Conservation (phyloP, 2,329 filamentous ascomycete genomes). For the Sclerotinia glacialis region DNA sequence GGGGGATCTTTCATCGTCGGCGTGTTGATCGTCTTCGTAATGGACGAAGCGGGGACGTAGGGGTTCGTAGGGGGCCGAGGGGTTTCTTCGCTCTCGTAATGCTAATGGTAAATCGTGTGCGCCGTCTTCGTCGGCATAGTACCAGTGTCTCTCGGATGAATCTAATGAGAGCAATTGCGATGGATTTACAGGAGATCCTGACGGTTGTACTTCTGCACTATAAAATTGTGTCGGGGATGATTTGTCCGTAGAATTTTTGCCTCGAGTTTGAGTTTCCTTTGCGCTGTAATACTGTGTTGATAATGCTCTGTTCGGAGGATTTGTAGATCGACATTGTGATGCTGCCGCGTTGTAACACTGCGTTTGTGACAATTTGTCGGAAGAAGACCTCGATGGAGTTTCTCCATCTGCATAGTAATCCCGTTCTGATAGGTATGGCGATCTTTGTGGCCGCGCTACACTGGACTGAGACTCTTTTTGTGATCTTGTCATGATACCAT, state of each 20-base stretch:
- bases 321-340: not conserved
- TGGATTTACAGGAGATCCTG: not conserved
- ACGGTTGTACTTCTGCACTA: not conserved
- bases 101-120: not conserved
- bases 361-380: not conserved
- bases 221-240: not conserved
- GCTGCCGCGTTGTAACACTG: not conserved
- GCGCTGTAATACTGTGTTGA: not conserved
- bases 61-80: too few relatives aligned
- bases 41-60: not conserved
- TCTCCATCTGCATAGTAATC: slow-evolving; percentile 2
- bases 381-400: not conserved
- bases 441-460: not conserved
- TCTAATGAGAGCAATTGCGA: not conserved
- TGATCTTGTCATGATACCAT: not conserved
- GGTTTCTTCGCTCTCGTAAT: not conserved
- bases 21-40: slow-evolving; percentile 6
- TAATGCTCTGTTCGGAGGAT: not conserved
- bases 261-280: not conserved
- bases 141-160: not conserved
- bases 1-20: not conserved
- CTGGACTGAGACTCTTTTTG: not conserved
- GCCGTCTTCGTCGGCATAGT: not conserved
- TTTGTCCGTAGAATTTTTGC: not conserved
- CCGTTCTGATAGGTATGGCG: not conserved